These are phyloP conservation scores for Podospora tetraspora DNA, from an alignment of 495 filamentous ascomycete genomes.

Conservation along the genomic window DNA sequence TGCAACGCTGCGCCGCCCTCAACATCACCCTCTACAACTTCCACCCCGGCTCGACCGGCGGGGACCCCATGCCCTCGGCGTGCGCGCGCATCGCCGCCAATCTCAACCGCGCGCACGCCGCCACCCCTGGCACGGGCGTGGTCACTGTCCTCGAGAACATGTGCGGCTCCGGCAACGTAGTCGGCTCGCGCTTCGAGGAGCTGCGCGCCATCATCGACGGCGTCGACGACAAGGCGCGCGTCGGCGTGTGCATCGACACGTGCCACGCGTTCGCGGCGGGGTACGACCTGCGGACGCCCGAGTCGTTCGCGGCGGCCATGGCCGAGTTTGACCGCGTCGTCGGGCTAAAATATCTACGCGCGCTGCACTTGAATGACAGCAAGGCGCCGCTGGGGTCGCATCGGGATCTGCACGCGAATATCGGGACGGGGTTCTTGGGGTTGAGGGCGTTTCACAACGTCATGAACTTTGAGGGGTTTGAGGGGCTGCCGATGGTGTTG, in stretches of 20 bases:
- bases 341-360: conserved; percentile 71
- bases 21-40: conserved; percentile 94
- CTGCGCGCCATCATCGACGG: conserved; percentile 74
- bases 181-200: conserved; percentile 80
- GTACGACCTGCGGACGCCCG: conserved; percentile 76
- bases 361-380: conserved; percentile 88
- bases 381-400: conserved; percentile 76
- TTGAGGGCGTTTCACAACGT: conserved; percentile 85
- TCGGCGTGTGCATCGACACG: conserved; percentile 94
- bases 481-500: conserved; percentile 81
- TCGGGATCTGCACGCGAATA: conserved; percentile 87
- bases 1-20: conserved; percentile 80
- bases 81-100: conserved; percentile 71
- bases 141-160: conserved; percentile 89
- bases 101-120: conserved; percentile 73
- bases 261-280: conserved; percentile 92
- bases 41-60: conserved; percentile 80
- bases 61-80: conserved; percentile 58
- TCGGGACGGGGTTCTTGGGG: conserved; percentile 87
- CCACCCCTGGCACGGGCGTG: conserved; percentile 56
- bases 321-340: conserved; percentile 72
- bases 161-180: conserved; percentile 83
- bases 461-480: conserved; percentile 74
- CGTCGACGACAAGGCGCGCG: conserved; percentile 75
- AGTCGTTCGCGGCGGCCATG: conserved; percentile 67